Percentiles rank a stretch among this genome's conserved stretches.
phyloP scores from a whole-genome alignment of 78 protist genomes.

The Corallochytrium limacisporum region DNA sequence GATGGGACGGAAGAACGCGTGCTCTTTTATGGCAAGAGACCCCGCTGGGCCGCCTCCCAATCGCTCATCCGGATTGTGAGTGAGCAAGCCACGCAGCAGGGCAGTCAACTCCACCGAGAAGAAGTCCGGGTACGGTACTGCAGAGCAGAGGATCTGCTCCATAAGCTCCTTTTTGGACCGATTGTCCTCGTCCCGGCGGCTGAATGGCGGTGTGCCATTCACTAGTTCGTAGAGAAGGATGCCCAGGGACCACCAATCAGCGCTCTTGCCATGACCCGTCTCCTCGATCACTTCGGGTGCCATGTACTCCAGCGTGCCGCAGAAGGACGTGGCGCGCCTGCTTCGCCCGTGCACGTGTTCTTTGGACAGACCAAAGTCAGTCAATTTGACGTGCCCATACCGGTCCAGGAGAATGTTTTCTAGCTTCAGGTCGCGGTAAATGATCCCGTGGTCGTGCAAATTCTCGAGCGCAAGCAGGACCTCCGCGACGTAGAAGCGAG shows the following conservation, averaged over 20 bases:
- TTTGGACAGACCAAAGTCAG: slow-evolving; percentile 73
- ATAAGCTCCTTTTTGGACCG: neutral
- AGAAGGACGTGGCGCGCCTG: neutral
- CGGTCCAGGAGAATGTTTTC: slow-evolving; percentile 78
- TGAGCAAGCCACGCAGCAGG: neutral
- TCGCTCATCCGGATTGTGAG: neutral
- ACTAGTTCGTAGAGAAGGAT: neutral
- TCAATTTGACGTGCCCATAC: slow-evolving; percentile 76
- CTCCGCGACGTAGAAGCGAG: slow-evolving; percentile 70
- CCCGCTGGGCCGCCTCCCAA: neutral
- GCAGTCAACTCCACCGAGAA: neutral
- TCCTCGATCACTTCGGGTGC: slow-evolving; percentile 1
- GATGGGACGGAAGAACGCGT: neutral
- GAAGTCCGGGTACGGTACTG: neutral
- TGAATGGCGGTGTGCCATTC: neutral
- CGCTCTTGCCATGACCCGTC: neutral
- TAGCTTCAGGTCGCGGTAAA: slow-evolving; percentile 81
- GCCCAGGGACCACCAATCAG: neutral
- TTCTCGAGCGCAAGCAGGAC: slow-evolving; percentile 63
- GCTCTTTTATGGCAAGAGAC: neutral
- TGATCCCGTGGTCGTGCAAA: slow-evolving; percentile 59
- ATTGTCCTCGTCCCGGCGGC: neutral
- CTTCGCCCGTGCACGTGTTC: slow-evolving; percentile 33
- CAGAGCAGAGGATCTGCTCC: neutral
- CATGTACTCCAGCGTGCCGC: slow-evolving; percentile 9